Base-by-base conservation (phyloP, 495 filamentous ascomycete species). In the Hypomontagnella submonticulosa region DNA sequence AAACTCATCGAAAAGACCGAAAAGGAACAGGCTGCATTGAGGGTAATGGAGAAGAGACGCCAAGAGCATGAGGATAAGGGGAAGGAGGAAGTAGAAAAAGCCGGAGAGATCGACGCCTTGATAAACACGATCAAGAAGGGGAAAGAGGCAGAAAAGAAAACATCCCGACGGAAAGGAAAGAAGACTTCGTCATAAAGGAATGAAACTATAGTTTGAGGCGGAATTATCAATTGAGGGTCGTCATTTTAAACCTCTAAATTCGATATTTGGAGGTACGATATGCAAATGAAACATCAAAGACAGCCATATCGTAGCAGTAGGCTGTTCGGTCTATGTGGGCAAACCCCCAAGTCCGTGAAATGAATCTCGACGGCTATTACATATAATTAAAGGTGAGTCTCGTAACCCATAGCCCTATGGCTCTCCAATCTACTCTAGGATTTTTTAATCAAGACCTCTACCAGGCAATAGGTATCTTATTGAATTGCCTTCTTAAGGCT, bases 1-100 rank as follows among this genome's bases (percentile, higher is more conserved):
- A 87, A 86, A 76, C 86, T 93, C 71, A 88, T 98, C 59, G 88
- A 93, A 77, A 83, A 83, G 63, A 82, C 87, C 37, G 95, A 99
- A 79, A 95, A 91, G 79, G 88, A 91, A 70, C 84, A 87, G 5
- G 93, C 92, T 3, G 79, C 87, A 19, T 80, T 77, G 38, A 81
- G 90, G 54, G 88, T 88, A 2, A 65, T 82, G 53, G 83, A 82
- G 65, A 95, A 93, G 81, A 91, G 91, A 76, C 84, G 86, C 51
- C 78, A 76, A 51, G 85, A 88, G 50, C 80, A 80, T 69, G 69
- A 73, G 53, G 75, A 80, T 12, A 73, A 82, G 71, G 68, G 72
- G 61, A 72, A 77, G 71, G 73, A 80, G 62, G 72, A 76, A 58
- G 73, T 76, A 47, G 70, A 80, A 44, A 85, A 72, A 71, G 77